Evolutionary conservation across 2,329 filamentous ascomycete species (phyloP), one percentile per base, ranked within the genome.

Genomic region (Botryosphaeria dothidea): DNA sequence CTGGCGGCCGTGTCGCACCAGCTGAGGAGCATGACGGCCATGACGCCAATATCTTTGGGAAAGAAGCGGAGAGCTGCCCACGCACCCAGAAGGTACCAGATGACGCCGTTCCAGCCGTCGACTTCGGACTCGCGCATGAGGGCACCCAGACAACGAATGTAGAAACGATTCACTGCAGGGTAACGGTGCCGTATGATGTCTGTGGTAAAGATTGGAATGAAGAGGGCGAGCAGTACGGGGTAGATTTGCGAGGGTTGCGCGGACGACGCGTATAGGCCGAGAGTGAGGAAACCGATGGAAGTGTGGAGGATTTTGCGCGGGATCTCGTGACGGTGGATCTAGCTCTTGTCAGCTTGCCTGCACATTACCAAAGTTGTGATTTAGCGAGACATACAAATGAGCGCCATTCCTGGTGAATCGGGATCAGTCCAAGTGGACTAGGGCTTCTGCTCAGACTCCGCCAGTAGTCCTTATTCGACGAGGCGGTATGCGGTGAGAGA

Each of bases 1-100:
- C 91, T 95, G 58, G 95, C 95, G 38, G 95, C 95, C 1, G 95
- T 98, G 77, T 99, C 95, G 79, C 95, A 99, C 95, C 95, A 99
- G 74, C 92, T 96, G 25, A 99, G 86, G 45, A 99, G 85, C 72
- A 99, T 83, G 48, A 98, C 90, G 67, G 91, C 89, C 83, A 98
- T 90, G 56, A 96, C 90, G 7, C 90, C 93, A 25, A 99, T 86
- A 72, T 99, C 95, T 80, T 98, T 99, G 68, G 93, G 92, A 77
- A 96, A 92, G 76, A 92, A 92, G 70, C 87, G 87, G 69, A 98
- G 86, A 17, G 94, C 92, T 34, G 89, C 84, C 88, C 93, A 97
- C 29, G 93, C 90, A 65, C 95, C 95, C 7, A 97, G 86, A 9
- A 99, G 87, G 79, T 98, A 99, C 83, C 92, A 97, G 69, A 99